Base-by-base conservation (phyloP, 495 filamentous ascomycete genomes). In the Penicillium simplicissimum region DNA sequence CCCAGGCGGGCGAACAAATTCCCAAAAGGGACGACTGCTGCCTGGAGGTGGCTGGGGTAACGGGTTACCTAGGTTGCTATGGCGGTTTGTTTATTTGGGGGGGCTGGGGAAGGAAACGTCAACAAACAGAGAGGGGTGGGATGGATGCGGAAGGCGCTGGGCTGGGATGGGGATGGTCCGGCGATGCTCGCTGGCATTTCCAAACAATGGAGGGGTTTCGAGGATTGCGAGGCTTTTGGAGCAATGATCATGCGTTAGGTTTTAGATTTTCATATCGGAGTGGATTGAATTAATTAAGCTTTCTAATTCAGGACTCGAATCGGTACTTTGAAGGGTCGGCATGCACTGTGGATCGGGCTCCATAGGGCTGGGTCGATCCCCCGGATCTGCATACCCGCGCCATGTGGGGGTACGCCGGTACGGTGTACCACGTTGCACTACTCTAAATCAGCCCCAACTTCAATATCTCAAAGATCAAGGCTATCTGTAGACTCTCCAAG, bases 401-500 rank as follows among this genome's bases (percentile, higher is more conserved):
- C 23, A 49, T 31, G 45, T 49, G 45, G 45, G 23, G 45, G 23
- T n/a, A n/a, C n/a, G n/a, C n/a, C n/a, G n/a, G n/a, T n/a, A n/a
- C n/a, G n/a, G n/a, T n/a, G 45, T 14, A 25, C 45, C 45, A 49
- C 45, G 45, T 49, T 49, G 28, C 45, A 49, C 45, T 49, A 49
- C 45, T 31, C n/a, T 49, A 49, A 49, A 15, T 49, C 45, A 28
- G 45, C 23, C 25, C 45, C 11, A 15, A 31, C 23, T 1, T n/a
- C 23, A 49, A 49, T n/a, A 28, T 31, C 10, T 10, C 15, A 15
- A 49, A 49, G n/a, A 28, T 31, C n/a, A 7, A 31, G 17, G 7
- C 14, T 2, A n/a, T 1, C 10, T 45, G 3, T 21, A 21, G 42
- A 2, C 11, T 45, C 19, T 4, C 0, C 8, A 45, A 23, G 17